Evolutionary conservation across 2,329 filamentous ascomycete genomes (phyloP).

Genomic region (Xylariomycetidae sp.): DNA sequence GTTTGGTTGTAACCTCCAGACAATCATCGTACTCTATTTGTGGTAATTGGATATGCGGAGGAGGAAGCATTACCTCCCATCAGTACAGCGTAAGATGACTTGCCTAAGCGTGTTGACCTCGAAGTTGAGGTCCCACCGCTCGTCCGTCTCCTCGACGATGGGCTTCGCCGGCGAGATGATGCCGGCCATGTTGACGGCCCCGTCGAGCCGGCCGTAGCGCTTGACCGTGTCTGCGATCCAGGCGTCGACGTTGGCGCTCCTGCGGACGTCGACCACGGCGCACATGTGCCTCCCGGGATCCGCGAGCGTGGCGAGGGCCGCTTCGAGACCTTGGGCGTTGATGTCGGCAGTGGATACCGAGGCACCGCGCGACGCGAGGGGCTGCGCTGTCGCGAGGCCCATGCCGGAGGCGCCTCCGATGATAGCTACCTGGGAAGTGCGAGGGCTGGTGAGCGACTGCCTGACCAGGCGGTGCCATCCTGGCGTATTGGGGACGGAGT

Average conservation of each 20-base stretch:
- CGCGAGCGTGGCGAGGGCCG: constrained; percentile 8
- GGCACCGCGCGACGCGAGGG: constrained; percentile 39
- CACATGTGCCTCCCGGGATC: constrained; percentile 2
- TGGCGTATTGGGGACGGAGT: too few relatives aligned
- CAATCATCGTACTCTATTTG: too few relatives aligned
- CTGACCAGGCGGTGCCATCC: too few relatives aligned
- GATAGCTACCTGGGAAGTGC: constrained; percentile 40
- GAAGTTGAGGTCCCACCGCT: constrained; percentile 23
- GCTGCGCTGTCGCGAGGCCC: constrained; percentile 40
- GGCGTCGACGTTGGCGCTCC: constrained; percentile 24
- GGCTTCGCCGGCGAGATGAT: constrained; percentile 23
- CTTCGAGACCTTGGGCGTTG: constrained; percentile 29
- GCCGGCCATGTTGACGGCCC: constrained; percentile 34
- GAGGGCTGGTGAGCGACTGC: too few relatives aligned
- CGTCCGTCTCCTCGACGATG: constrained; percentile 18
- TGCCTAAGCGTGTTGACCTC: constrained; percentile 25
- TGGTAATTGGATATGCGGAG: too few relatives aligned
- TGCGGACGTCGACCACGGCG: constrained; percentile 25
- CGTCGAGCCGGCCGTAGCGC: constrained; percentile 14
- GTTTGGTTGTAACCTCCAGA: too few relatives aligned
- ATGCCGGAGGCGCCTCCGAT: constrained; percentile 47
- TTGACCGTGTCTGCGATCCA: constrained; percentile 25
- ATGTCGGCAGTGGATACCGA: constrained; percentile 45
- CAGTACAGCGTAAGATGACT: too few relatives aligned
- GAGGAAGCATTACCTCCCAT: too few relatives aligned